Conservation (phyloP, 116 monocot species). For the Dioscorea cayenensis region DNA sequence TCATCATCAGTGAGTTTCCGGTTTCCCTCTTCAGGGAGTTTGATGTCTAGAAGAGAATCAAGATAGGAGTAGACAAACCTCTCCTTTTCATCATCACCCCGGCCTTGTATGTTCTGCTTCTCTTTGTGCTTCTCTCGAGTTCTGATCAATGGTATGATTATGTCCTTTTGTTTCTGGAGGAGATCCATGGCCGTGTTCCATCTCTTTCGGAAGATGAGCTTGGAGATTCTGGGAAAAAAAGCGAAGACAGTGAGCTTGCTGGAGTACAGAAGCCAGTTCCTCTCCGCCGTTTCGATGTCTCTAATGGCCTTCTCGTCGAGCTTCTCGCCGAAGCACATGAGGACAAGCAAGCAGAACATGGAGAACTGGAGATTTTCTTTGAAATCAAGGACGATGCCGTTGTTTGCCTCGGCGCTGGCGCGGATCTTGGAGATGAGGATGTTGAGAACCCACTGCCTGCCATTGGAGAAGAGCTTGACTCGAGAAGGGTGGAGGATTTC, state of each 20-base stretch:
- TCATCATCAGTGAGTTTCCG: background rate
- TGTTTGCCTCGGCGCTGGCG: background rate
- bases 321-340: conserved; percentile 30
- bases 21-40: conserved; percentile 5
- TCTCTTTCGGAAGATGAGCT: background rate
- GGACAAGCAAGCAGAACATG: conserved; percentile 23
- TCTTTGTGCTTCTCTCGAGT: conserved; percentile 1
- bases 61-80: background rate
- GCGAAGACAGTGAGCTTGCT: background rate
- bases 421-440: conserved; percentile 6
- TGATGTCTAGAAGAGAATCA: conserved; percentile 14
- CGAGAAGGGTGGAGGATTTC: conserved; percentile 17
- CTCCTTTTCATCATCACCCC: background rate
- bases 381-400: background rate
- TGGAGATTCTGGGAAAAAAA: conserved; percentile 1
- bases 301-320: conserved; percentile 14
- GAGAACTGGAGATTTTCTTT: conserved; percentile 11
- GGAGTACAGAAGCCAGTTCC: background rate
- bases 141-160: conserved; percentile 6
- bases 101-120: background rate
- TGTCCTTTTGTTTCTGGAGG: background rate
- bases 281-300: conserved; percentile 8
- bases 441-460: conserved; percentile 9
- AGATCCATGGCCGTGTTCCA: background rate
- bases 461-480: conserved; percentile 2